Percentiles rank a stretch among this genome's conserved stretches.
phyloP scores from a whole-genome alignment of 345 rosid species.

The Heritiera fomes region DNA sequence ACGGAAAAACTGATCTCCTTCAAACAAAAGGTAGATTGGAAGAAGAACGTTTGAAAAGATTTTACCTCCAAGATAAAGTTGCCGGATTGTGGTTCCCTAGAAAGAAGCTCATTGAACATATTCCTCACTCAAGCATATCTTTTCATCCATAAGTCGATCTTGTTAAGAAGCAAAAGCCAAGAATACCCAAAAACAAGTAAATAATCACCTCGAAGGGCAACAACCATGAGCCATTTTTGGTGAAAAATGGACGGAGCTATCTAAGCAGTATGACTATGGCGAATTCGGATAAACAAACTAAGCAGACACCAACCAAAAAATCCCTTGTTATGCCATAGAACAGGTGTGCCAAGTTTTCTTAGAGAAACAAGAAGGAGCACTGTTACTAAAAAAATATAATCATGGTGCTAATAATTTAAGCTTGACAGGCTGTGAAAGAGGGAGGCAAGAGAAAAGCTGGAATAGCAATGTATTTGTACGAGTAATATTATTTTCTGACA shows the following conservation, averaged over 20 bases:
- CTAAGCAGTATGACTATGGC: constrained; percentile 20
- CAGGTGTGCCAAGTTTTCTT: constrained; percentile 31
- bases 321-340: constrained; percentile 32
- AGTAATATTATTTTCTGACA: constrained; percentile 12
- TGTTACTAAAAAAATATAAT: constrained; percentile 29
- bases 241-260: constrained; percentile 35
- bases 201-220: background rate
- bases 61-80: constrained; percentile 50
- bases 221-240: background rate
- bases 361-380: constrained; percentile 45
- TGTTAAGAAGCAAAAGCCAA: constrained; percentile 18
- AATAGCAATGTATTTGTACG: constrained; percentile 25
- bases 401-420: constrained; percentile 49
- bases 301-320: constrained; percentile 2
- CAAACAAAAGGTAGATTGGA: background rate
- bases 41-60: background rate
- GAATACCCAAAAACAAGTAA: background rate
- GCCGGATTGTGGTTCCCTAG: constrained; percentile 36
- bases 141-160: constrained; percentile 37
- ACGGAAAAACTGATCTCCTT: background rate
- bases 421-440: constrained; percentile 82
- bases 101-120: constrained; percentile 55
- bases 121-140: constrained; percentile 38
- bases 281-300: constrained; percentile 12
- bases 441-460: constrained; percentile 41